Percentiles rank a stretch among this genome's conserved stretches.
Evolutionary conservation across 177 flowering plant genomes (phyloP).

Genomic region (Vitis hybrid): DNA sequence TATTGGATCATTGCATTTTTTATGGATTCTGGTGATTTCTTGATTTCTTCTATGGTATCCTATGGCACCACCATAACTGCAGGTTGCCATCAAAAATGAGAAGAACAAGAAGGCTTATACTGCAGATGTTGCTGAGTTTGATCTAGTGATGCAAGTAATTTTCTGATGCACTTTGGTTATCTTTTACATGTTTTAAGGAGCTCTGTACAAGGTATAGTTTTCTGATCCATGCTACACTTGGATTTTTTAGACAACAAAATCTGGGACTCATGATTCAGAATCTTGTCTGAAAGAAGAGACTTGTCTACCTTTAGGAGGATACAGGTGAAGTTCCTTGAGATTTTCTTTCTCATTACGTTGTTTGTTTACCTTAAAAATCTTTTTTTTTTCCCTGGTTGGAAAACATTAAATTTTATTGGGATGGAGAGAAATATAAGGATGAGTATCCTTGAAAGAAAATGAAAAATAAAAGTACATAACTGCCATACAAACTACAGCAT

Average conservation of each 20-base stretch:
- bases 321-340: constrained; percentile 59
- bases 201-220: constrained; percentile 6
- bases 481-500: too few species aligned
- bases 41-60: background rate
- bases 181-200: background rate
- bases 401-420: too few species aligned
- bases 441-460: too few species aligned
- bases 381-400: too few species aligned
- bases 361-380: background rate
- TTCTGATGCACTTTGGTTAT: constrained; percentile 1
- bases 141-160: constrained; percentile 89
- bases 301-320: constrained; percentile 97
- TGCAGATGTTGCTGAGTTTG: constrained; percentile 73
- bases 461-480: too few species aligned
- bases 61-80: constrained; percentile 7
- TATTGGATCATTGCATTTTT: too few species aligned
- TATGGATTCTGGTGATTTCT: too few species aligned
- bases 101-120: constrained; percentile 37
- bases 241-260: constrained; percentile 70
- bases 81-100: constrained; percentile 61
- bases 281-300: constrained; percentile 79
- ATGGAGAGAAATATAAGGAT: too few species aligned
- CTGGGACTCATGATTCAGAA: constrained; percentile 84
- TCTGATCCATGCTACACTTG: constrained; percentile 9
- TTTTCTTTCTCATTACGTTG: background rate